phyloP scores from a whole-genome alignment of 2,329 filamentous ascomycete genomes.

The Aspergillus ruber region DNA sequence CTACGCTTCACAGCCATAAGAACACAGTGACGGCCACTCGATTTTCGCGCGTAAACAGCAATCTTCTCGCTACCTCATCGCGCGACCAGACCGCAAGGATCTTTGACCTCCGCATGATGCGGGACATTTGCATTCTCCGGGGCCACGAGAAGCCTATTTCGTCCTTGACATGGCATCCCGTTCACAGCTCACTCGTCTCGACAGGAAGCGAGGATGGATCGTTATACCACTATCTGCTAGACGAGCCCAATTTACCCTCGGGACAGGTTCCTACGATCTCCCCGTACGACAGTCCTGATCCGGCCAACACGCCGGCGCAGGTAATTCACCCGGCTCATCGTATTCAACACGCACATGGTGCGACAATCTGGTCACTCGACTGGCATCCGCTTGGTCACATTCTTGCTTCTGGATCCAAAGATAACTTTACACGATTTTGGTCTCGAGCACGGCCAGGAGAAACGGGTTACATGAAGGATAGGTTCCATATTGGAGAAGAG shows the following conservation, averaged over 20 bases:
- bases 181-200: constrained; percentile 81
- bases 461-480: constrained; percentile 74
- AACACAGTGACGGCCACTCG: constrained; percentile 90
- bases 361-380: constrained; percentile 94
- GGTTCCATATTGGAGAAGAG: constrained; percentile 90
- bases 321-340: constrained; percentile 89
- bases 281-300: constrained; percentile 79
- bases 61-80: constrained; percentile 84
- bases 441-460: constrained; percentile 84
- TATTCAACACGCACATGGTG: constrained; percentile 81
- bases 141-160: constrained; percentile 96
- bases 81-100: constrained; percentile 88
- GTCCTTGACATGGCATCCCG: constrained; percentile 86
- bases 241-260: constrained; percentile 80
- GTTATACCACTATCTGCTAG: constrained; percentile 88
- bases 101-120: constrained; percentile 97
- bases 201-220: constrained; percentile 87
- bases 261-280: constrained; percentile 66
- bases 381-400: constrained; percentile 98
- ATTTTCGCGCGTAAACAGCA: constrained; percentile 79
- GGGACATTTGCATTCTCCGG: constrained; percentile 85
- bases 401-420: constrained; percentile 89
- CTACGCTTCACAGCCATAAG: constrained; percentile 92
- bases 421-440: constrained; percentile 96
- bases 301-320: constrained; percentile 71